Base-by-base conservation (phyloP, 805 yeast species). In the Candida bentonensis region DNA sequence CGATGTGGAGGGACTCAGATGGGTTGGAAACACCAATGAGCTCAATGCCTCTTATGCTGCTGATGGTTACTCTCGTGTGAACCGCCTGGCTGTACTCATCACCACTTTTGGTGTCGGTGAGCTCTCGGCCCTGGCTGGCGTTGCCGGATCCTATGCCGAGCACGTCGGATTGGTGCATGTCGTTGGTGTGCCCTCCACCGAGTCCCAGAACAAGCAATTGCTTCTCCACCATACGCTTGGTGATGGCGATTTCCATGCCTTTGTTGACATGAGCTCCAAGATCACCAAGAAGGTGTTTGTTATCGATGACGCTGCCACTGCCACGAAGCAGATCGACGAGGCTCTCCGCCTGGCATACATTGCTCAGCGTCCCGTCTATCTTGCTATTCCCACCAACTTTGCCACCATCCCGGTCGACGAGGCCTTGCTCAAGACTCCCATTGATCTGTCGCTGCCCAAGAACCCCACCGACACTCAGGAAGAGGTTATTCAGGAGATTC, bases 91-190 rank as follows among this genome's bases (percentile, higher is more conserved):
- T 49, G 79, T 82, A 53, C 53, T 84, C 42, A 70, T 83, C 57
- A 84, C 94, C 61, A 84, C 95, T 42, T 84, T 84, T 61, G 95
- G 95, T 65, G 95, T 84, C 46, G 95, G 95, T 62, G 95, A 83
- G 64, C 71, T 83, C 58, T 73, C 82, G 23, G 89, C 94, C 11
- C 68, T 83, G 55, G 83, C 83, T 63, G 94, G 92, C 55, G 73
- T 85, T 59, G 94, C 88, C 40, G 95, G 95, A 55, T 70, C 92
- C 43, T 84, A 77, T 65, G 88, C 94, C 50, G 94, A 85, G 65
- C 94, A 84, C 65, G 88, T 85, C 50, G 92, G 92, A 55, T 63
- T 83, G 53, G 66, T 84, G 51, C 94, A 84, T 66, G 74, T 84
- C 54, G 94, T 84, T 39, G 95, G 95, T 61, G 82, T 82, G 46